Percentiles rank a stretch among this genome's conserved stretches.
phyloP scores from a whole-genome alignment of 2,329 filamentous ascomycete genomes.

The Apiospora kogelbergensis region DNA sequence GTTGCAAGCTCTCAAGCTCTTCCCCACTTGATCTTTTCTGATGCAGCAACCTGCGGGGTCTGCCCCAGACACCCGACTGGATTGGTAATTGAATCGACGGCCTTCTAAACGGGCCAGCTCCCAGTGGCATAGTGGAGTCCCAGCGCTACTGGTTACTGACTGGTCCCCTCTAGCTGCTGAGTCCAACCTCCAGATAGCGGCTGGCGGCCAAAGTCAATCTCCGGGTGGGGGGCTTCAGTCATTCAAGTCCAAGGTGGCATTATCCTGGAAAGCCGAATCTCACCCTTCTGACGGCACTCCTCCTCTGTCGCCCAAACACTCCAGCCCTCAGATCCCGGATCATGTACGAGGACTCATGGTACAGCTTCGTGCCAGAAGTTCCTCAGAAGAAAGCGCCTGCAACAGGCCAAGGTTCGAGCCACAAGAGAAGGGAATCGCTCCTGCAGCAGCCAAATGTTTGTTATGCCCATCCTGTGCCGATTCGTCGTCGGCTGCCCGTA shows the following conservation, averaged over 20 bases:
- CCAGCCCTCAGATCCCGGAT: background rate
- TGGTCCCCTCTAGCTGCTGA: background rate
- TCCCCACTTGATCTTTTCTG: conserved; percentile 1
- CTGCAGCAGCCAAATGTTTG: conserved; percentile 65
- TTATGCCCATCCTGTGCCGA: conserved; percentile 14
- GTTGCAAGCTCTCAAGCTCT: background rate
- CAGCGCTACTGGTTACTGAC: background rate
- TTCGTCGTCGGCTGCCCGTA: background rate
- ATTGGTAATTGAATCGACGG: background rate
- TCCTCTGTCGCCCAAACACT: background rate
- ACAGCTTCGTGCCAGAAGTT: conserved; percentile 70
- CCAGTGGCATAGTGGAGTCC: background rate
- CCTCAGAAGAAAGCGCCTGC: conserved; percentile 49
- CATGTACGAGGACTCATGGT: conserved; percentile 87
- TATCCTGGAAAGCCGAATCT: background rate
- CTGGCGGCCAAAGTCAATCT: conserved; percentile 15
- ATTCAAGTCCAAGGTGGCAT: conserved; percentile 1
- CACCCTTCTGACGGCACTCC: background rate
- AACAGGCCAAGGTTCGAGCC: conserved; percentile 47
- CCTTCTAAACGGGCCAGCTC: background rate
- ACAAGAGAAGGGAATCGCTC: conserved; percentile 68
- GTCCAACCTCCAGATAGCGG: conserved; percentile 7
- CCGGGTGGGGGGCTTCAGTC: conserved; percentile 9
- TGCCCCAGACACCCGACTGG: background rate
- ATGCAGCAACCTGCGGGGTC: background rate